Conservation (phyloP, 2,329 filamentous ascomycete genomes). For the Pyrenophora seminiperda region DNA sequence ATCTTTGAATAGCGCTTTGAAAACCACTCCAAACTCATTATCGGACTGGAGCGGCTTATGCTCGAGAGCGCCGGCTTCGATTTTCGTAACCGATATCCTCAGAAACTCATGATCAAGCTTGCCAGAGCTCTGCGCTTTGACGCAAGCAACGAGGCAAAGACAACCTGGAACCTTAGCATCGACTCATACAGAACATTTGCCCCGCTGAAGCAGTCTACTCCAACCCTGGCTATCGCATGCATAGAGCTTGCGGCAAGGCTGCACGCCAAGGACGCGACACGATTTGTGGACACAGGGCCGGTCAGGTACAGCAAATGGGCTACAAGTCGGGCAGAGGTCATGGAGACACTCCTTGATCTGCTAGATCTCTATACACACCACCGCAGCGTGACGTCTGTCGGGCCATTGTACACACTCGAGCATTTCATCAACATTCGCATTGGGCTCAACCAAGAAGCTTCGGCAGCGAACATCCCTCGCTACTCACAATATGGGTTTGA, state of each 20-base stretch:
- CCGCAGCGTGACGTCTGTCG: conserved; percentile 73
- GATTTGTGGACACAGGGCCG: conserved; percentile 51
- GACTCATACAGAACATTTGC: conserved; percentile 94
- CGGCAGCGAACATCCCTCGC: conserved; percentile 64
- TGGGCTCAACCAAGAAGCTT: conserved; percentile 79
- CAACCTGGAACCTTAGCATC: conserved; percentile 80
- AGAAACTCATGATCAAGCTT: conserved; percentile 83
- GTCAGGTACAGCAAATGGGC: conserved; percentile 55
- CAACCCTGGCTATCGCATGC: conserved; percentile 82
- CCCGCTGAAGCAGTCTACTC: conserved; percentile 84
- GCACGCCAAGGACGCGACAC: conserved; percentile 60
- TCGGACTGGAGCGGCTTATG: conserved; percentile 88
- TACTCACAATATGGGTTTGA: conserved; percentile 57
- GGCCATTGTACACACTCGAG: conserved; percentile 72
- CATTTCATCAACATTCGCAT: conserved; percentile 87
- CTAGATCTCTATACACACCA: conserved; percentile 92
- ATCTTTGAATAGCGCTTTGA: conserved; percentile 73
- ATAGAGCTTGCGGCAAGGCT: conserved; percentile 80
- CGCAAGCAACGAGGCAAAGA: conserved; percentile 62
- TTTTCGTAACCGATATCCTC: conserved; percentile 86
- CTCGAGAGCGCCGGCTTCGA: conserved; percentile 93
- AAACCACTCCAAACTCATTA: conserved; percentile 75
- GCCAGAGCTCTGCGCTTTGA: conserved; percentile 64
- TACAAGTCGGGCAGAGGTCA: conserved; percentile 53
- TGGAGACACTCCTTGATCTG: conserved; percentile 83